These are phyloP conservation scores for Fraxinus floribunda DNA, from an alignment of 305 asterid genomes.

Conservation along the genomic window DNA sequence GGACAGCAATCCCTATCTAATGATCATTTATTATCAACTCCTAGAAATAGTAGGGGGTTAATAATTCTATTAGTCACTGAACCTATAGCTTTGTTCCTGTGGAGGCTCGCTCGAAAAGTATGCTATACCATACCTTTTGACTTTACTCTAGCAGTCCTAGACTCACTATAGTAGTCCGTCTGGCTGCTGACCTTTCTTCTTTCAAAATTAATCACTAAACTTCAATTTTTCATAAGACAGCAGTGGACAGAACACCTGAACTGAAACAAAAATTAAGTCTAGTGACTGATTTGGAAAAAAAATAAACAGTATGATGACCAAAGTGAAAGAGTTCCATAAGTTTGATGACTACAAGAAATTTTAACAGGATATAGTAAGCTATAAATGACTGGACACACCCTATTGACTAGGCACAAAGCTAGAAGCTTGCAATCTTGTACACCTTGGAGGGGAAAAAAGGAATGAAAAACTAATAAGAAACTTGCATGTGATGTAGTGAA, in stretches of 20 bases:
- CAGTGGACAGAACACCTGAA: not conserved
- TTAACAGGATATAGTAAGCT: not conserved
- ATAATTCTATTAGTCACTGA: not conserved
- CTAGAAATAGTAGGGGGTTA: not conserved
- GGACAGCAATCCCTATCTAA: not conserved
- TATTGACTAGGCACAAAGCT: not conserved
- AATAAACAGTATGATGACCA: not conserved
- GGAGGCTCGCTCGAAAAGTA: not conserved
- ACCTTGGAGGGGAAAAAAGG: not conserved
- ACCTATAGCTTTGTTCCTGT: not conserved
- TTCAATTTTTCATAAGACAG: not conserved
- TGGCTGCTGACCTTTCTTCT: not conserved
- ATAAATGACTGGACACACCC: not conserved
- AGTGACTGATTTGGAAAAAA: not conserved
- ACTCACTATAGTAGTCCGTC: not conserved
- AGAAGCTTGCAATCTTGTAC: not conserved
- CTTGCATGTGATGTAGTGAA: not conserved
- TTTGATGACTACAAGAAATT: not conserved
- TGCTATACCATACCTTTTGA: not conserved
- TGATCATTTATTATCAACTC: constrained; percentile 5
- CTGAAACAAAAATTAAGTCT: not conserved
- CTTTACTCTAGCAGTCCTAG: not conserved
- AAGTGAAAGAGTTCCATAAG: not conserved
- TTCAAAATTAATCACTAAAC: not conserved
- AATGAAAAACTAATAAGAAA: constrained; percentile 9